These are phyloP conservation scores for Salvia hispanica DNA, from an alignment of 257 asterid species.

Conservation along the genomic window DNA sequence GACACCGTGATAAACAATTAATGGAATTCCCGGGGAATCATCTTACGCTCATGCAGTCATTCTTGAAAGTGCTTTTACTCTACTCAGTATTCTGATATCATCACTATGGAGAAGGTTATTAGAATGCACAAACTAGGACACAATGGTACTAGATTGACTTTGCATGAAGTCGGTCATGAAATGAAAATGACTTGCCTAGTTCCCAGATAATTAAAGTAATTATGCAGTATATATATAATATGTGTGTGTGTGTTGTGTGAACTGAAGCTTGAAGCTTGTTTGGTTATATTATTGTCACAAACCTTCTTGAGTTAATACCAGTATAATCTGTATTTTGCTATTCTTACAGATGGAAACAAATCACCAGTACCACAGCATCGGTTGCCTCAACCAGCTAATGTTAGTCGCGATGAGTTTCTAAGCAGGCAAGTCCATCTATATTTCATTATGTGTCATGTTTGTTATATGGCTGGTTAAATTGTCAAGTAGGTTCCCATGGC, in stretches of 20 bases:
- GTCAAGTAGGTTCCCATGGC: too few relatives aligned
- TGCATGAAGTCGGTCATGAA: not conserved
- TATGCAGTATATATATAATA: too few relatives aligned
- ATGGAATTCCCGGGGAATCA: not conserved
- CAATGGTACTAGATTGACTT: not conserved
- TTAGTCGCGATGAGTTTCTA: conserved; percentile 64
- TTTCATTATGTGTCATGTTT: not conserved
- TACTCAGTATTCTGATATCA: not conserved
- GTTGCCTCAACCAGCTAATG: conserved; percentile 56
- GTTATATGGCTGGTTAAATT: too few relatives aligned
- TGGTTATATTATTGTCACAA: not conserved
- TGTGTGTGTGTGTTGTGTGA: too few relatives aligned
- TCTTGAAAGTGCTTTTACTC: conserved; percentile 7
- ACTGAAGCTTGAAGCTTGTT: not conserved
- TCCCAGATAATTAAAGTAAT: too few relatives aligned
- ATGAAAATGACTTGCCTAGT: not conserved
- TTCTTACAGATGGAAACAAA: conserved; percentile 56
- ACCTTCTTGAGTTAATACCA: conserved; percentile 1
- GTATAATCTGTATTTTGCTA: conserved; percentile 23
- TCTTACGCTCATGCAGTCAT: not conserved
- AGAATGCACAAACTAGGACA: conserved; percentile 1
- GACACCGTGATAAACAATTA: not conserved
- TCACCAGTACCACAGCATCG: conserved; percentile 53
- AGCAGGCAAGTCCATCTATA: conserved; percentile 61
- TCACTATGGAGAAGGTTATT: not conserved